Evolutionary conservation across 2,329 filamentous ascomycete species (phyloP), one percentile per base, ranked within the genome.

Genomic region (Hypoxylon sp.): DNA sequence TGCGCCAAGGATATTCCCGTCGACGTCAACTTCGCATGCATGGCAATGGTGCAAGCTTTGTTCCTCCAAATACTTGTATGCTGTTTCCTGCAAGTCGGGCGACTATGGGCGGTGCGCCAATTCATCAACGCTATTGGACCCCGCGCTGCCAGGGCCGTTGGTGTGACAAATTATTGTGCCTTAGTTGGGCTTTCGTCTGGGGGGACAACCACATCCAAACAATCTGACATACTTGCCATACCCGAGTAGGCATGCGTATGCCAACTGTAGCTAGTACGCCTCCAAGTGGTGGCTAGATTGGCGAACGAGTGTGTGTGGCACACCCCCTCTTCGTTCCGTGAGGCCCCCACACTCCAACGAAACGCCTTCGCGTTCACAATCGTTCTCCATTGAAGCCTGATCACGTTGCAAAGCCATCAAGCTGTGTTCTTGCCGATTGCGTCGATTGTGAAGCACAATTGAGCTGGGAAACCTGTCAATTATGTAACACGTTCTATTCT

Each of bases 181-280:
- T 48, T 64, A 68, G 72, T 75, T 72, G 73, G 74, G 73, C 74
- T 72, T 74, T 71, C 70, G 72, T 68, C 64, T 65, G 63, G 67
- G 59, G 50, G 38, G 45, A 33, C 20, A 44, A 11, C 38, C 36
- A 53, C 26, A 64, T 61, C 53, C 58, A 62, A 30, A 53, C 50
- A 50, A 61, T 46, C 33, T 51, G 45, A 66, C 32, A 30, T 49
- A 40, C 22, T 14, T 64, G 49, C 58, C 36, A 60, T 59, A 45
- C 45, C 53, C 54, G 36, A 59, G 40, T 61, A 59, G 57, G 56
- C 36, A 58, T 63, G 42, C 42, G 56, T 46, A 68, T 63, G 62
- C 62, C 55, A 62, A 65, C 46, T 60, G 30, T 1, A 50, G 61
- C 52, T 68, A 63, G 65, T 63, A 40, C 38, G 40, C 20, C 36